Evolutionary conservation across 768 basidiomycete genomes (phyloP).

Genomic region (Mycena epipterygia): DNA sequence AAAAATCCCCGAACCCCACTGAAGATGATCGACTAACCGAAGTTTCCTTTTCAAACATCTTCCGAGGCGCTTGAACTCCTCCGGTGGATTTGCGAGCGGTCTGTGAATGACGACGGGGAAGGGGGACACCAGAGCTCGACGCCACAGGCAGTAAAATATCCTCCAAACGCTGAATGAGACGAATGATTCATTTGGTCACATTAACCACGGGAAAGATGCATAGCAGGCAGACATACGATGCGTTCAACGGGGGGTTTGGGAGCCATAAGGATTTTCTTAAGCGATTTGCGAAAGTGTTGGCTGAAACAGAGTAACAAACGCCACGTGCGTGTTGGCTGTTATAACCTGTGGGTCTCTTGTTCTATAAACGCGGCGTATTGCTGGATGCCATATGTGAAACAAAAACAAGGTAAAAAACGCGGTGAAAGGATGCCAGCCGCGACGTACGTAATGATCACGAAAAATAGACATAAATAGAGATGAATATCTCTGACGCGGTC

Average conservation of each 20-base stretch:
- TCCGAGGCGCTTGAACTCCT: slow-evolving; percentile 17
- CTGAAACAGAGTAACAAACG: not conserved
- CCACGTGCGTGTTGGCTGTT: no score
- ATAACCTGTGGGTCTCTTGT: no score
- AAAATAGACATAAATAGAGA: no score
- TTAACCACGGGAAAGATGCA: no score
- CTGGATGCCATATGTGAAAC: not conserved
- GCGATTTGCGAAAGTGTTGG: not conserved
- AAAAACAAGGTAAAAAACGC: not conserved
- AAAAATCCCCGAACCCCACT: not conserved
- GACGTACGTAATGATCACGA: no score
- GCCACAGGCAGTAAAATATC: not conserved
- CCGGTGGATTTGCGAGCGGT: slow-evolving; percentile 33
- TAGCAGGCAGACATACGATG: not conserved
- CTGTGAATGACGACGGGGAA: slow-evolving; percentile 8
- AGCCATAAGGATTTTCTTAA: not conserved
- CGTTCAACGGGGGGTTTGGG: not conserved
- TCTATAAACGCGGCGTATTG: no score
- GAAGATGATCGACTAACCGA: not conserved
- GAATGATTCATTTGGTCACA: not conserved
- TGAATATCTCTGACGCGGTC: not conserved
- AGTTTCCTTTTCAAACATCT: not conserved
- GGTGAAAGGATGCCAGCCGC: no score
- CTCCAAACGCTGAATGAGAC: not conserved
- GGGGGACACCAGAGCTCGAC: not conserved